Conservation (phyloP, 108 stramenopile genomes). For the Heterococcus sp. region DNA sequence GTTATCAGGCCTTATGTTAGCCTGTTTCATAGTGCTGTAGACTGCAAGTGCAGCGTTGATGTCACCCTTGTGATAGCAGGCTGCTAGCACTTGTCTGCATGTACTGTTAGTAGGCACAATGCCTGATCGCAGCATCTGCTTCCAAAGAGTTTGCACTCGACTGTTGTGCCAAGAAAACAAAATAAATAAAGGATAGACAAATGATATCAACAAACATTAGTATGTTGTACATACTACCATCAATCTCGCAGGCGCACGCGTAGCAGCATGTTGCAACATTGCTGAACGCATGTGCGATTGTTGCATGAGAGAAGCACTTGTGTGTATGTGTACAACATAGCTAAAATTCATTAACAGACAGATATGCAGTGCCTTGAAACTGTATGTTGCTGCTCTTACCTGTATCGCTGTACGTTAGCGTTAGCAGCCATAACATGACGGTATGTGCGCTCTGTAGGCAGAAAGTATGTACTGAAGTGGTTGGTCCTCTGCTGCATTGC, state of each 20-base stretch:
- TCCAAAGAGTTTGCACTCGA: not conserved
- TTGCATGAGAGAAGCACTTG: not conserved
- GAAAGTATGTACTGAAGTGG: slow-evolving; percentile 25
- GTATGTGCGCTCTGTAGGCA: slow-evolving; percentile 35
- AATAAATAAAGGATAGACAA: not conserved
- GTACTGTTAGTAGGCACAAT: not conserved
- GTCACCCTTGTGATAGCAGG: not conserved
- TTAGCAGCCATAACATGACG: slow-evolving; percentile 22
- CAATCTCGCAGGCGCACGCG: too few species aligned
- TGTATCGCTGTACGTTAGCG: not conserved
- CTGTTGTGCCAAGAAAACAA: not conserved
- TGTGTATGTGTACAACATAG: not conserved
- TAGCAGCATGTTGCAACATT: not conserved
- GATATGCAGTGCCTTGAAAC: not conserved
- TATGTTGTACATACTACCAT: not conserved
- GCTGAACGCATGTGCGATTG: not conserved
- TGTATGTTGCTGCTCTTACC: not conserved
- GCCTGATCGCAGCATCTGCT: not conserved
- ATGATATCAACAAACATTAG: not conserved
- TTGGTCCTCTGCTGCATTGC: slow-evolving; percentile 42
- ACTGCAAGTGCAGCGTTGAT: not conserved
- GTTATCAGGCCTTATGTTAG: not conserved
- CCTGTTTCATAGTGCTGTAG: not conserved
- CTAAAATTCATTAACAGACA: not conserved
- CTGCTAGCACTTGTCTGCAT: not conserved